These are phyloP conservation scores for Taphrina deformans DNA, from an alignment of 1,139 yeast genomes.

Conservation along the genomic window DNA sequence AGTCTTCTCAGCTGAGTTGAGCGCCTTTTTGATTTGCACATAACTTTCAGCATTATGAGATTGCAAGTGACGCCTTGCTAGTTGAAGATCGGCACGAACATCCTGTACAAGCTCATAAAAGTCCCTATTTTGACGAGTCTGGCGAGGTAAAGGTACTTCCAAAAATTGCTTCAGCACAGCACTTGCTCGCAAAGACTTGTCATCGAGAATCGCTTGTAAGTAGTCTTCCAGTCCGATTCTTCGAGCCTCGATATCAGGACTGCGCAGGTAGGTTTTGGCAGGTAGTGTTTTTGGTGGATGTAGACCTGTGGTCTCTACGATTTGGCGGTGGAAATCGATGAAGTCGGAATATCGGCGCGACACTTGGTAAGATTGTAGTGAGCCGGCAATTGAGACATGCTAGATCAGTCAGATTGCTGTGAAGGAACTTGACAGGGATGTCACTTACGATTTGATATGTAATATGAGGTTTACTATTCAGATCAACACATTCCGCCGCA, in stretches of 20 bases:
- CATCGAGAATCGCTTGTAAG: conserved; percentile 51
- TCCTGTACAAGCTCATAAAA: conserved; percentile 20
- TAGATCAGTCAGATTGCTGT: not conserved
- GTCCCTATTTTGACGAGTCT: conserved; percentile 11
- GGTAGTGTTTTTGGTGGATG: conserved; percentile 52
- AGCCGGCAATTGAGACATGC: conserved; percentile 38
- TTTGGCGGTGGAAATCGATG: conserved; percentile 46
- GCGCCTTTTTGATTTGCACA: conserved; percentile 16
- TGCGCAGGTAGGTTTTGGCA: conserved; percentile 42
- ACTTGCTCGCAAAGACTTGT: not conserved
- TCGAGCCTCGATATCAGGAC: conserved; percentile 50
- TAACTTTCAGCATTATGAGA: conserved; percentile 19
- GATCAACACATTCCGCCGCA: too few relatives aligned
- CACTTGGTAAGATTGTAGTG: conserved; percentile 42
- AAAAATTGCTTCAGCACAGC: conserved; percentile 18
- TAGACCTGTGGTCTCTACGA: conserved; percentile 47
- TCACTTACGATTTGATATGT: conserved; percentile 25
- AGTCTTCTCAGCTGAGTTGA: conserved; percentile 8
- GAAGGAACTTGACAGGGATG: not conserved
- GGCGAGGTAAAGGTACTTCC: conserved; percentile 12
- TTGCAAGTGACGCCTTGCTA: conserved; percentile 10
- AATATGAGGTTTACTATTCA: conserved; percentile 18
- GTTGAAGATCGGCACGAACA: conserved; percentile 16
- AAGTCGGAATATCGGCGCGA: conserved; percentile 54
- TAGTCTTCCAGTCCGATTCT: conserved; percentile 53